A percentile compares a stretch with the other conserved stretches of the same genome.
These are phyloP conservation scores for Eimeria mitis DNA, from an alignment of 169 alveolate species.

Conservation along the genomic window DNA sequence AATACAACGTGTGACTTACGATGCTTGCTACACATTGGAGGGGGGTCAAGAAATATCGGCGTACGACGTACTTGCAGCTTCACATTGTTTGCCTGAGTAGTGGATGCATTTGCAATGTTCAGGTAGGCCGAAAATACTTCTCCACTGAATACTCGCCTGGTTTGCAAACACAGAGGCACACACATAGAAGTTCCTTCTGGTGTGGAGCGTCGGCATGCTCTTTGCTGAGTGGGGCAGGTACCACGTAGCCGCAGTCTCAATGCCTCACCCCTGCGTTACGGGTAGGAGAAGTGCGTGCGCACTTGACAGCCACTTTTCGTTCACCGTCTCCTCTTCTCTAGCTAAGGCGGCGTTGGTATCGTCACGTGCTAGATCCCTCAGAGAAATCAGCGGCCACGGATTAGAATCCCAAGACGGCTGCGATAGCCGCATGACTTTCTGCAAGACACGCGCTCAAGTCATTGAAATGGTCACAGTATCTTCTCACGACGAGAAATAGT, in stretches of 20 bases:
- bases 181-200: background rate
- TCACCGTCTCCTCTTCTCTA: slow-evolving; percentile 29
- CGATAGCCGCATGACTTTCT: slow-evolving; percentile 83
- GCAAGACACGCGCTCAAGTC: background rate
- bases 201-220: background rate
- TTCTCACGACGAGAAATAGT: no score
- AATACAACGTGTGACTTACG: background rate
- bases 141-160: slow-evolving; percentile 79
- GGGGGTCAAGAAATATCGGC: background rate
- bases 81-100: slow-evolving; percentile 68
- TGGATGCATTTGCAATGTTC: slow-evolving; percentile 71
- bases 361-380: slow-evolving; percentile 10
- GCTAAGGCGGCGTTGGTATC: background rate
- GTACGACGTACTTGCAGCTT: slow-evolving; percentile 60
- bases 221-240: background rate
- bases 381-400: slow-evolving; percentile 68
- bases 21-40: background rate
- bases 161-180: background rate
- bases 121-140: slow-evolving; percentile 77
- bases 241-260: background rate
- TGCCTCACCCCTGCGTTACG: slow-evolving; percentile 73
- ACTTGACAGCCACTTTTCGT: slow-evolving; percentile 49
- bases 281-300: slow-evolving; percentile 78
- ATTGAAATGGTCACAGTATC: background rate
- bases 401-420: slow-evolving; percentile 75